These are phyloP conservation scores for Calonectria montana DNA, from an alignment of 2,329 filamentous ascomycete genomes.

Conservation along the genomic window DNA sequence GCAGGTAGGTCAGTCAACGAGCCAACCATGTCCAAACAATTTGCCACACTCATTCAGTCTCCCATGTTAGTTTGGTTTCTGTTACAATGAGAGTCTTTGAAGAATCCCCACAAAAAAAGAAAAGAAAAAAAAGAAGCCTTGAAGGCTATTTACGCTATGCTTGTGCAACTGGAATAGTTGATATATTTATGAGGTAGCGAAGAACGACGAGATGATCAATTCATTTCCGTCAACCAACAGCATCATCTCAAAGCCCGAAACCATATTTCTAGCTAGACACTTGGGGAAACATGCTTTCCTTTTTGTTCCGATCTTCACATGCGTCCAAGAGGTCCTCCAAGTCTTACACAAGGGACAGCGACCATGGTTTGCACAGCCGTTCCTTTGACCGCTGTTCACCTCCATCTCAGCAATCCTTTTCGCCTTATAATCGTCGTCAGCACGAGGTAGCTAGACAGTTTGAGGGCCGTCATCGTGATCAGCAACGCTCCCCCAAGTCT, in stretches of 20 bases:
- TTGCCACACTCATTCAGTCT: background rate
- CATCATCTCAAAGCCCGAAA: background rate
- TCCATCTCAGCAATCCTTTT: background rate
- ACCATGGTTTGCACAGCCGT: background rate
- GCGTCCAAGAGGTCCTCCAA: constrained; percentile 12
- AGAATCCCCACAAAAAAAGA: background rate
- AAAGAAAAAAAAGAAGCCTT: background rate
- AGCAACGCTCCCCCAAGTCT: background rate
- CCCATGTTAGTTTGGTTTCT: background rate
- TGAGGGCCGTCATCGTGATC: background rate
- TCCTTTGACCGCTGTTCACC: background rate
- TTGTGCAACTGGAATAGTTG: background rate
- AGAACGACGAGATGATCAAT: background rate
- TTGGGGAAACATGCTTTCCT: constrained; percentile 27
- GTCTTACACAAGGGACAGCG: background rate
- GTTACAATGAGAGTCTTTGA: background rate
- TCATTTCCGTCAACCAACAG: background rate
- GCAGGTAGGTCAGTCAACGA: background rate
- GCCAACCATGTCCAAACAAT: background rate
- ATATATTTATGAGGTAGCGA: background rate
- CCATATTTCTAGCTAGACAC: too few species aligned
- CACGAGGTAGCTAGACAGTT: background rate
- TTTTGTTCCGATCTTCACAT: constrained; percentile 20
- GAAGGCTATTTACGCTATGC: background rate
- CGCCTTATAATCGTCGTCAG: background rate